Percentiles rank a stretch among this genome's conserved stretches.
phyloP scores from a whole-genome alignment of 1,139 yeast species.

The Scheffersomyces stambukii region DNA sequence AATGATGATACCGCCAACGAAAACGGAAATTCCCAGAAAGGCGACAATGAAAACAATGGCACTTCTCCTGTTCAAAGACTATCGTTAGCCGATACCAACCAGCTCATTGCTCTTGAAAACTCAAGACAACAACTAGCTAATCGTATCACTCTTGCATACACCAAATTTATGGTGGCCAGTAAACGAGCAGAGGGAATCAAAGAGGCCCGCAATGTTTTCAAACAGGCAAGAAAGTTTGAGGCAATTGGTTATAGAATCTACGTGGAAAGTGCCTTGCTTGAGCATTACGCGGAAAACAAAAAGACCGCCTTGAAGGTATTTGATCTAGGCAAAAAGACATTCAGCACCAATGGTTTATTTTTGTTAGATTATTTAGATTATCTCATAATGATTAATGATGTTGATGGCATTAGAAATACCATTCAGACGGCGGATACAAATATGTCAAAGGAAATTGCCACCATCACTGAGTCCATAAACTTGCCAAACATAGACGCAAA shows the following conservation, averaged over 20 bases:
- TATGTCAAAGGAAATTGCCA: constrained; percentile 32
- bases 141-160: constrained; percentile 48
- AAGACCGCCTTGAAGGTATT: constrained; percentile 75
- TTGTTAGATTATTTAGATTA: constrained; percentile 70
- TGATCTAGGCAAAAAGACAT: constrained; percentile 63
- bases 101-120: constrained; percentile 8
- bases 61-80: constrained; percentile 4
- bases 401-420: constrained; percentile 75
- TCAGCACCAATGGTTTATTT: constrained; percentile 55
- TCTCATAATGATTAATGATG: constrained; percentile 67
- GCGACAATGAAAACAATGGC: not conserved
- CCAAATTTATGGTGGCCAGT: constrained; percentile 55
- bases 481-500: constrained; percentile 16
- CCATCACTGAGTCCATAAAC: constrained; percentile 16
- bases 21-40: not conserved
- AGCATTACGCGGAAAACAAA: constrained; percentile 61
- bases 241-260: constrained; percentile 69
- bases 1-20: constrained; percentile 14
- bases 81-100: constrained; percentile 10
- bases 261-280: constrained; percentile 80
- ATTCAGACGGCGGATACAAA: constrained; percentile 56
- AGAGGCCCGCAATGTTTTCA: constrained; percentile 67
- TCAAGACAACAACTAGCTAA: constrained; percentile 22
- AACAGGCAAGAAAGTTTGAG: constrained; percentile 51
- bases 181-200: constrained; percentile 63